Evolutionary conservation across 2,329 filamentous ascomycete genomes (phyloP).

Genomic region (Cladosporium velox): DNA sequence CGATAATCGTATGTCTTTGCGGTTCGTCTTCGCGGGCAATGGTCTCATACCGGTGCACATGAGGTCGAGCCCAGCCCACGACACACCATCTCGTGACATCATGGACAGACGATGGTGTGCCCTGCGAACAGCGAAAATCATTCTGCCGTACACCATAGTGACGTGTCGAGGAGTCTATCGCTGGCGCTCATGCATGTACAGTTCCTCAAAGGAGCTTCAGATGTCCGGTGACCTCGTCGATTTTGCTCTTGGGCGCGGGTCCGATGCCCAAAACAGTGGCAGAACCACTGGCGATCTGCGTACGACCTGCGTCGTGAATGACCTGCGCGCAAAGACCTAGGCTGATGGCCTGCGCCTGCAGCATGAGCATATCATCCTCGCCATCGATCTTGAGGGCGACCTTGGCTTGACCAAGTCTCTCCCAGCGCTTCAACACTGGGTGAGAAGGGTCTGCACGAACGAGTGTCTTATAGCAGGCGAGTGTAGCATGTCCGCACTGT

Average conservation of each 20-base stretch:
- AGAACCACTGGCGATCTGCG: conserved; percentile 92
- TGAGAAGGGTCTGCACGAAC: conserved; percentile 57
- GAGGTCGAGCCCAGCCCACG: neutral
- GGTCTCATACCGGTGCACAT: neutral
- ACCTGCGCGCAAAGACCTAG: conserved; percentile 85
- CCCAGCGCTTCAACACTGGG: conserved; percentile 78
- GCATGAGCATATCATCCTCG: conserved; percentile 74
- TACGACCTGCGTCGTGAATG: conserved; percentile 92
- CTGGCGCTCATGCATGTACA: conserved; percentile 7
- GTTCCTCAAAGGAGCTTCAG: conserved; percentile 74
- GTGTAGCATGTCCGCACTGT: conserved; percentile 91
- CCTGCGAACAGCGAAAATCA: neutral
- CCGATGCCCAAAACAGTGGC: conserved; percentile 81
- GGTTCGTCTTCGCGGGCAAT: neutral
- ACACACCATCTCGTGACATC: neutral
- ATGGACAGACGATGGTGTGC: neutral
- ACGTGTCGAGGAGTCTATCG: neutral
- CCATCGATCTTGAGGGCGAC: conserved; percentile 87
- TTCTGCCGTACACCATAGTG: neutral
- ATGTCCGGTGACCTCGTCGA: conserved; percentile 82
- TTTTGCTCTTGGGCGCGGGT: conserved; percentile 76
- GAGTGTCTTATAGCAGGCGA: conserved; percentile 93
- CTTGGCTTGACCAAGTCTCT: conserved; percentile 84
- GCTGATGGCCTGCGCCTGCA: conserved; percentile 78
- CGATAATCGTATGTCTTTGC: neutral